Percentiles rank a stretch among this genome's conserved stretches.
Conservation (phyloP, 108 stramenopile species). For the Skeletonema potamos region DNA sequence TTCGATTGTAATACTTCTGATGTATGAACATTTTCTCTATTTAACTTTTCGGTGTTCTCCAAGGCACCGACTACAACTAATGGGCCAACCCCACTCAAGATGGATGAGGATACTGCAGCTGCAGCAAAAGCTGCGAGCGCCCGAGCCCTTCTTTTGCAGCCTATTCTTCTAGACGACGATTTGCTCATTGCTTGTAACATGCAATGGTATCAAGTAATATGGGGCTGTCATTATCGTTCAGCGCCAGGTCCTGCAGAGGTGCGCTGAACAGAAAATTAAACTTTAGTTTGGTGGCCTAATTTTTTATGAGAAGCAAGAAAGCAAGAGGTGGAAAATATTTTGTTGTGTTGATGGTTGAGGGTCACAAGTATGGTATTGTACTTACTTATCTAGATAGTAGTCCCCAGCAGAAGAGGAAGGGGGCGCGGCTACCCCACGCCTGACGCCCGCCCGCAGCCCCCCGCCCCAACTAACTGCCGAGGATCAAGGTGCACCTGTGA, state of each 20-base stretch:
- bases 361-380: too few species aligned
- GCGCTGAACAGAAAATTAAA: not conserved
- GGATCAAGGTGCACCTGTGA: too few species aligned
- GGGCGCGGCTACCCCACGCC: too few species aligned
- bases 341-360: too few species aligned
- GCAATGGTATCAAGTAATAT: not conserved
- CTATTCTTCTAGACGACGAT: not conserved
- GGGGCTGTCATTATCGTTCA: not conserved
- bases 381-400: too few species aligned
- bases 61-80: not conserved
- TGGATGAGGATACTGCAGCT: not conserved
- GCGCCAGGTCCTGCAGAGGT: too few species aligned
- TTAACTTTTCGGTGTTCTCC: not conserved
- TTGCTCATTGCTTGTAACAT: not conserved
- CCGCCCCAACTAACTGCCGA: too few species aligned
- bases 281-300: not conserved
- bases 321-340: too few species aligned
- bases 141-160: not conserved
- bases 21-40: not conserved
- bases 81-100: not conserved
- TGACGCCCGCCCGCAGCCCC: too few species aligned
- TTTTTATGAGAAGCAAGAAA: not conserved
- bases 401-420: too few species aligned
- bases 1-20: not conserved
- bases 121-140: not conserved